Evolutionary conservation across 441 rosid species (phyloP), one percentile per base, ranked within the genome.

Genomic region (Croton laevigatus): DNA sequence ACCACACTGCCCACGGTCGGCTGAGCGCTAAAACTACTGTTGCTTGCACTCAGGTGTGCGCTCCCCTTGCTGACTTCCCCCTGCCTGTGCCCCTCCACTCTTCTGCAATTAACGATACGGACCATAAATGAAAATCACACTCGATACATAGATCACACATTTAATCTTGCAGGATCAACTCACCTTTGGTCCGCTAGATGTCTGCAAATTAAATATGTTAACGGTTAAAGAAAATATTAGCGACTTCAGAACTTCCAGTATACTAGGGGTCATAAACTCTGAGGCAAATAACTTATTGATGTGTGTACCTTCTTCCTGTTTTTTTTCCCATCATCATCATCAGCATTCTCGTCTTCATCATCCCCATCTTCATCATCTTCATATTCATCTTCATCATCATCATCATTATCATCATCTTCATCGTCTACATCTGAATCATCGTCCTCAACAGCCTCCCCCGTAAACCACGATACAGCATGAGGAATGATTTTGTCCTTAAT

Each of bases 1-100:
- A 62, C 57, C n/a, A 22, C 51, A 6, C 51, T 54, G 51, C 64
- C 27, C 27, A 23, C 27, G 6, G 40, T 40, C 45, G 23, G 34
- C 40, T 44, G 6, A 40, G 55, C 0, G 60, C 19, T 49, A 36
- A 52, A 3, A 32, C 62, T 75, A 91, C 84, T 87, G 94, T 74
- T 87, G 97, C 87, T 89, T 89, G 90, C 94, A 91, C 51, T 87
- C 90, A 16, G 94, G 86, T 70, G 90, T 89, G 55, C 86, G 83
- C 81, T 86, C 93, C 8, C 89, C 89, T 74, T 80, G 87, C 78
- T 80, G 88, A 46, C 73, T 87, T n/a, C 77, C 89, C 17, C 76
- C 86, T 54, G 67, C 80, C 59, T 44, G 77, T 54, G 81, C 75
- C 73, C 81, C 81, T 61, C 83, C 88, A 68, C 81, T 70, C 79